These are phyloP conservation scores for Alternaria atra DNA, from an alignment of 2,329 filamentous ascomycete species.

Conservation along the genomic window DNA sequence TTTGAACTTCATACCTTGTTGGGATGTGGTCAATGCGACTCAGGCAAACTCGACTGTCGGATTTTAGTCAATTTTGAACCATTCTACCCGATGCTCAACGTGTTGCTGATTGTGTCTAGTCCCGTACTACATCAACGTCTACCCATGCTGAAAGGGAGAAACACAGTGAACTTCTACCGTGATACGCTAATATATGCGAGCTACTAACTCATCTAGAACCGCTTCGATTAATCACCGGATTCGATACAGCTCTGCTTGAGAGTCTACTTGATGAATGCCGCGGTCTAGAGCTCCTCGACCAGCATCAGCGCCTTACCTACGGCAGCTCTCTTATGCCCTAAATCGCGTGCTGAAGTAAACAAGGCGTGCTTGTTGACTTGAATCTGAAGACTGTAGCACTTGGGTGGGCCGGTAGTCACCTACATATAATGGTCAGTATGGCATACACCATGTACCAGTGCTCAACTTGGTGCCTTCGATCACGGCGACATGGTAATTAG, in stretches of 20 bases:
- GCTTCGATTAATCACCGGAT: background rate
- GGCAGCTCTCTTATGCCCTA: too few species aligned
- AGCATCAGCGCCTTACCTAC: too few species aligned
- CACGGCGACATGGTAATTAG: background rate
- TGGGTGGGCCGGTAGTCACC: too few species aligned
- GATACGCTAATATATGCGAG: background rate
- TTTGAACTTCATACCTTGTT: constrained; percentile 15
- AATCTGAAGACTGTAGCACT: too few species aligned
- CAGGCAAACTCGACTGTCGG: background rate
- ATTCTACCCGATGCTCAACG: background rate
- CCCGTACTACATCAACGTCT: background rate
- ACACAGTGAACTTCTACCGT: background rate
- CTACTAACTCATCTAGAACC: background rate
- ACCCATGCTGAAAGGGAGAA: background rate
- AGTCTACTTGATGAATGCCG: too few species aligned
- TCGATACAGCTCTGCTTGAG: background rate
- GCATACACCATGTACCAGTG: too few species aligned
- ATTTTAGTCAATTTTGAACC: background rate
- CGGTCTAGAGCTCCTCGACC: too few species aligned
- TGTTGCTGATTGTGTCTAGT: background rate
- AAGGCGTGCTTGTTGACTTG: too few species aligned
- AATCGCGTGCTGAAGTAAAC: too few species aligned
- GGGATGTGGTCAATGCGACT: constrained; percentile 16
- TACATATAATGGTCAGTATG: too few species aligned
- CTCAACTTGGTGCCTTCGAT: background rate